These are phyloP conservation scores for Pseudocercospora fijiensis DNA, from an alignment of 2,329 filamentous ascomycete species.

Conservation along the genomic window DNA sequence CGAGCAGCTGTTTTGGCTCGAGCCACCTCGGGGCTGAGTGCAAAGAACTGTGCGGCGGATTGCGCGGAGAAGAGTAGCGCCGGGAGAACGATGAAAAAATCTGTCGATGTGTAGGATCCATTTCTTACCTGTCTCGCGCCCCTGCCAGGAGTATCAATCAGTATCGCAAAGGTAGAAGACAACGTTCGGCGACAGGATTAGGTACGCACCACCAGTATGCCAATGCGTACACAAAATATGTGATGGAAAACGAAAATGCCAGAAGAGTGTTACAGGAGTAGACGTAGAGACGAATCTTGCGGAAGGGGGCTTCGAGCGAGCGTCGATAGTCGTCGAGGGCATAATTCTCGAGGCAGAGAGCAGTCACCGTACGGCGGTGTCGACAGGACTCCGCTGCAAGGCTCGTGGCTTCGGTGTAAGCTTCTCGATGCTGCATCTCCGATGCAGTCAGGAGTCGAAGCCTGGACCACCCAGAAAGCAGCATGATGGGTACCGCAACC, in stretches of 20 bases:
- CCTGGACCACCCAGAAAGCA: slow-evolving; percentile 48
- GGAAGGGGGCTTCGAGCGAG: slow-evolving; percentile 43
- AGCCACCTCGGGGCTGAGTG: slow-evolving; percentile 47
- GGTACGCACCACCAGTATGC: slow-evolving; percentile 50
- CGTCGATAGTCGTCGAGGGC: slow-evolving; percentile 42
- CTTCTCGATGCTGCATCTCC: slow-evolving; percentile 62
- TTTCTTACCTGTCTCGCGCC: slow-evolving; percentile 46
- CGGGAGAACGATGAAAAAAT: slow-evolving; percentile 50
- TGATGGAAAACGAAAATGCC: slow-evolving; percentile 47
- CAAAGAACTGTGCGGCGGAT: slow-evolving; percentile 49
- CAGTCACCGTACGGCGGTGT: slow-evolving; percentile 60
- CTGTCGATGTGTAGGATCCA: slow-evolving; percentile 42
- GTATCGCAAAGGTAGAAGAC: background rate
- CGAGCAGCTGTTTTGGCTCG: slow-evolving; percentile 47
- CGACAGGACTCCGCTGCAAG: slow-evolving; percentile 67
- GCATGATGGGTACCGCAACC: slow-evolving; percentile 51
- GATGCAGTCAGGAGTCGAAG: slow-evolving; percentile 55
- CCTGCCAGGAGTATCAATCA: slow-evolving; percentile 23
- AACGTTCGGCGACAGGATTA: background rate
- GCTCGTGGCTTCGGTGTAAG: slow-evolving; percentile 63
- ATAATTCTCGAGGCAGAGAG: slow-evolving; percentile 44
- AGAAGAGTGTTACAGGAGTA: slow-evolving; percentile 45
- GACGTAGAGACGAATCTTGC: slow-evolving; percentile 43
- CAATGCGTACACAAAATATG: slow-evolving; percentile 51
- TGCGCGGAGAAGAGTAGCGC: slow-evolving; percentile 50